Conservation (phyloP, 2,329 filamentous ascomycete genomes). For the Aspergillaceae sp. region DNA sequence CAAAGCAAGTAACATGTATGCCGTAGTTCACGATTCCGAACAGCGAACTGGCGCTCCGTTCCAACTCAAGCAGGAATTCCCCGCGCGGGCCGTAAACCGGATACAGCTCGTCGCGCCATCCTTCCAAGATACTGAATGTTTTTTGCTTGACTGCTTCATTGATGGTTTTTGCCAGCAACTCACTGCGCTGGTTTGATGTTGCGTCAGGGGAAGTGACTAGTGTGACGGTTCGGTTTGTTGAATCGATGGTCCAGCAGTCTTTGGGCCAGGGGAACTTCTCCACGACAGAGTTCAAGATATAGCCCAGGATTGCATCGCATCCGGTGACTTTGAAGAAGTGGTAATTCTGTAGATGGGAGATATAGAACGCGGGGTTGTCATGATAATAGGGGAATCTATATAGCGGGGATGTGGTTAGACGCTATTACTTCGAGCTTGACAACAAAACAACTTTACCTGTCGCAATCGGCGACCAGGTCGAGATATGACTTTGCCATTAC, state of each 20-base stretch:
- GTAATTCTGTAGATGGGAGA: constrained; percentile 46
- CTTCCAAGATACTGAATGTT: constrained; percentile 63
- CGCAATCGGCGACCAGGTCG: constrained; percentile 50
- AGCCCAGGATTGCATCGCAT: constrained; percentile 55
- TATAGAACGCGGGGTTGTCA: constrained; percentile 49
- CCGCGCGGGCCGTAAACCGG: constrained; percentile 60
- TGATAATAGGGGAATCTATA: constrained; percentile 69
- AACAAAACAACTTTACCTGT: constrained; percentile 32
- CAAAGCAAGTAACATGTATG: constrained; percentile 71
- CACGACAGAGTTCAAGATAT: constrained; percentile 45
- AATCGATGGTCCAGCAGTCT: constrained; percentile 52
- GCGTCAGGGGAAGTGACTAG: constrained; percentile 48
- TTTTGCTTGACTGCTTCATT: constrained; percentile 60
- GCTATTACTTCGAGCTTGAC: neutral
- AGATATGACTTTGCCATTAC: constrained; percentile 40
- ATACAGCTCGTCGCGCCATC: constrained; percentile 76
- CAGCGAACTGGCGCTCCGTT: constrained; percentile 64
- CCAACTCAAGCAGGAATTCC: constrained; percentile 60
- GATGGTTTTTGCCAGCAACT: constrained; percentile 49
- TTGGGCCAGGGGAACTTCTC: constrained; percentile 42
- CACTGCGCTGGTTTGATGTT: constrained; percentile 56
- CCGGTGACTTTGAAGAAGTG: constrained; percentile 59
- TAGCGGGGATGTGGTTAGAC: constrained; percentile 8
- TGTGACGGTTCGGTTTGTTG: constrained; percentile 52
- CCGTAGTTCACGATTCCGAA: constrained; percentile 72